A percentile compares a stretch with the other conserved stretches of the same genome.
Conservation (phyloP, 176 grass and related monocot species). For the Aegilops bicornis region DNA sequence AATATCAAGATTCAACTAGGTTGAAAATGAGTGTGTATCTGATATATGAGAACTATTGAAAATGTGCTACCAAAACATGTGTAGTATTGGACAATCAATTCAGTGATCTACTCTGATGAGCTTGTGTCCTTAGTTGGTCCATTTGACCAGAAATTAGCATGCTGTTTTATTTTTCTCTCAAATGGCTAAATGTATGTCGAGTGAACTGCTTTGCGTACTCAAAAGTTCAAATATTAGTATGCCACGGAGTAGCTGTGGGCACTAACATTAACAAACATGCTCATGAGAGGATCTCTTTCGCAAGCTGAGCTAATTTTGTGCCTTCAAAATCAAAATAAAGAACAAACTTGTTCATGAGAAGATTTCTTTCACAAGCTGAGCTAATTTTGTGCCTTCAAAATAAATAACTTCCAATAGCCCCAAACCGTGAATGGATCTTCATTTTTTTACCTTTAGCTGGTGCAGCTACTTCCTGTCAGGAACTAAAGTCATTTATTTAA, state of each 20-base stretch:
- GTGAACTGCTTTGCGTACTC: not conserved
- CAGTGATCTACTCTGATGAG: not conserved
- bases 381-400: not conserved
- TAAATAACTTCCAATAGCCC: not conserved
- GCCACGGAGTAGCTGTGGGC: not conserved
- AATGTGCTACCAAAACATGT: not conserved
- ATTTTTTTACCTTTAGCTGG: conserved; percentile 2
- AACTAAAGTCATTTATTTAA: not conserved
- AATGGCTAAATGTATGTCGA: not conserved
- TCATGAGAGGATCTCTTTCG: not conserved
- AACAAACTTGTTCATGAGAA: not conserved
- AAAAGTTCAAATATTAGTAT: not conserved
- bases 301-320: not conserved
- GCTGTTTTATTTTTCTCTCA: not conserved
- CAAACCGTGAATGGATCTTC: not conserved
- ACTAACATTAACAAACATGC: not conserved
- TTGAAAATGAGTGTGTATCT: not conserved
- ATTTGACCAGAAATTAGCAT: conserved; percentile 6
- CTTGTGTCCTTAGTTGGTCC: not conserved
- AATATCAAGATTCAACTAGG: not conserved
- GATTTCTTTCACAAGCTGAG: not conserved
- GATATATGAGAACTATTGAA: conserved; percentile 11
- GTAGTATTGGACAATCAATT: not conserved
- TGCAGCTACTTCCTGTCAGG: not conserved
- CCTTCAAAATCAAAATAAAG: not conserved